Evolutionary conservation across 2,329 filamentous ascomycete species (phyloP).

Genomic region (Aspergillus quadrilineatus): DNA sequence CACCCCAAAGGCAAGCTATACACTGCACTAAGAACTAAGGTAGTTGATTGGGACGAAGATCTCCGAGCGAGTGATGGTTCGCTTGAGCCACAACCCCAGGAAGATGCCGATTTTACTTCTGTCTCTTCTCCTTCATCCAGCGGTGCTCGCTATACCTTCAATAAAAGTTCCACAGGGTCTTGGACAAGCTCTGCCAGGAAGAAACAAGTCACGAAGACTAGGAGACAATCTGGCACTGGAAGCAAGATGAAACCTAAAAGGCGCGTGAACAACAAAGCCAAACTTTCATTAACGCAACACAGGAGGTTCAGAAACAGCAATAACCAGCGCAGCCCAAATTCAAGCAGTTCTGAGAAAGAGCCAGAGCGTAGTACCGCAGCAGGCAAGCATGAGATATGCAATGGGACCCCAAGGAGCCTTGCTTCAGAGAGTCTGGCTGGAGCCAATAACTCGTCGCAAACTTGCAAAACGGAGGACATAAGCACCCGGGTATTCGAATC

Average conservation of each 20-base stretch:
- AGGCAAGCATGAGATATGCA: not conserved
- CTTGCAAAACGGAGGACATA: not conserved
- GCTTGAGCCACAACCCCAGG: not conserved
- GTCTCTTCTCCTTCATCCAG: slow-evolving; percentile 18
- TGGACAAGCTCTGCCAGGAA: not conserved
- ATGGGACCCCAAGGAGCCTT: too few relatives aligned
- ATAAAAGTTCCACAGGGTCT: not conserved
- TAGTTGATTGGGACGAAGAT: slow-evolving; percentile 34
- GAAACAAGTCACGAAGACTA: not conserved
- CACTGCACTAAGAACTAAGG: slow-evolving; percentile 14
- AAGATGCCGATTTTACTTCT: slow-evolving; percentile 12
- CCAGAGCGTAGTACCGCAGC: not conserved
- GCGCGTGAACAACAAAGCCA: not conserved
- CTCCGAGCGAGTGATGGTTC: slow-evolving; percentile 28
- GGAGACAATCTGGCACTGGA: not conserved
- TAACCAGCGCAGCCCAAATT: not conserved
- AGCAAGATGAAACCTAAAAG: not conserved
- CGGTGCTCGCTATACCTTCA: slow-evolving; percentile 1
- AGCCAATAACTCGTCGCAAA: not conserved
- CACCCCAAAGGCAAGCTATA: slow-evolving; percentile 20
- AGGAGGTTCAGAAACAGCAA: not conserved
- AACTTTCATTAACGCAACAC: not conserved
- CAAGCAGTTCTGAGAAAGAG: too few relatives aligned
- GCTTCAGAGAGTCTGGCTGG: not conserved
- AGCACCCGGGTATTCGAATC: not conserved